Percentiles rank a stretch among this genome's conserved stretches.
Evolutionary conservation across 2,329 filamentous ascomycete genomes (phyloP).

Genomic region (Beauveria rudraprayagi): DNA sequence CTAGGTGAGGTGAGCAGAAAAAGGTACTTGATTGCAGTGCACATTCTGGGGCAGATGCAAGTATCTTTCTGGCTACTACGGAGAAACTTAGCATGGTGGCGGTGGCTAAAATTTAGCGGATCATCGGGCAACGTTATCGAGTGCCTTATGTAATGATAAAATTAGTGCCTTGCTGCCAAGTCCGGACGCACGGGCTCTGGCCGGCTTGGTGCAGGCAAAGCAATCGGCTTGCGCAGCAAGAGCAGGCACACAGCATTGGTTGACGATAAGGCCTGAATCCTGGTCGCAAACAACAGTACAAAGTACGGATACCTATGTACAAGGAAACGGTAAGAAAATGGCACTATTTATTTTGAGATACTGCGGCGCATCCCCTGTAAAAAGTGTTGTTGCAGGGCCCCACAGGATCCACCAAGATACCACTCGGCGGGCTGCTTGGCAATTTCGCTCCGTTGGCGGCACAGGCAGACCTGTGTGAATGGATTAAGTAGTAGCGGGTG

Average conservation of each 20-base stretch:
- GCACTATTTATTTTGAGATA: neutral
- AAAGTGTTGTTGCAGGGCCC: neutral
- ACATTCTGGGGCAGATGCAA: neutral
- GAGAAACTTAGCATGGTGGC: too few species aligned
- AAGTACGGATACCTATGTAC: too few species aligned
- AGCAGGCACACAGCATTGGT: neutral
- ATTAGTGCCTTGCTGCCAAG: neutral
- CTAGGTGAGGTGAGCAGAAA: neutral
- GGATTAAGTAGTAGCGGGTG: neutral
- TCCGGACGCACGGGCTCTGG: slow-evolving; percentile 3
- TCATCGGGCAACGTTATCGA: too few species aligned
- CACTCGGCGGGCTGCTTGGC: neutral
- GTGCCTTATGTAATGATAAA: too few species aligned
- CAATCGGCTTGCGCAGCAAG: too few species aligned
- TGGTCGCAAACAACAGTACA: neutral
- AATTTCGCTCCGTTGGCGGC: neutral
- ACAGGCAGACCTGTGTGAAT: neutral
- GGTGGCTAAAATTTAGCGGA: too few species aligned
- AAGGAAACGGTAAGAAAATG: neutral
- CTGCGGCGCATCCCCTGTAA: neutral
- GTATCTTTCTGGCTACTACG: neutral
- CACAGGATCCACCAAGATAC: neutral
- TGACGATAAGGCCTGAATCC: neutral
- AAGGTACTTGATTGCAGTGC: neutral
- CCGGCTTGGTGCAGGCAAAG: neutral